Evolutionary conservation across 148 eudicot species (phyloP).

Genomic region (Agrostemma githago): DNA sequence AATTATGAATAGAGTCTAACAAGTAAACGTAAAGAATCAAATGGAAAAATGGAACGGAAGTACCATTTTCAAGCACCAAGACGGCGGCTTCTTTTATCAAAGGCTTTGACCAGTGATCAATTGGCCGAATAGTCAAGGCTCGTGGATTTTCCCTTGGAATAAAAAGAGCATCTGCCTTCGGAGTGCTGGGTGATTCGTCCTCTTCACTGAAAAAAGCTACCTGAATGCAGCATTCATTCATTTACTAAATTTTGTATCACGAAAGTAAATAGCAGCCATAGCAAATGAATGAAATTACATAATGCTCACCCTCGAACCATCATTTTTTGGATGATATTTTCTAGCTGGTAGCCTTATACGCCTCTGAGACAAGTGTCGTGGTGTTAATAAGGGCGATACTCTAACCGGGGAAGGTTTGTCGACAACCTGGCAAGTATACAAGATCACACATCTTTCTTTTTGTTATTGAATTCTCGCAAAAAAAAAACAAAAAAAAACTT

Average conservation of each 20-base stretch:
- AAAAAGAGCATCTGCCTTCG: slow-evolving; percentile 86
- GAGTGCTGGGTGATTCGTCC: slow-evolving; percentile 72
- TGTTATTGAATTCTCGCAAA: neutral
- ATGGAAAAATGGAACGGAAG: neutral
- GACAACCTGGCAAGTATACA: slow-evolving; percentile 51
- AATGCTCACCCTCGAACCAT: slow-evolving; percentile 61
- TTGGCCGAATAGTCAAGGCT: slow-evolving; percentile 73
- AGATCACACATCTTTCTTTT: neutral
- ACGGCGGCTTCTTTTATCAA: slow-evolving; percentile 35
- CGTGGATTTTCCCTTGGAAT: slow-evolving; percentile 93
- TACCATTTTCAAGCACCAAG: slow-evolving; percentile 59
- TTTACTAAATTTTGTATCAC: neutral
- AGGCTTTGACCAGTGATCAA: slow-evolving; percentile 67
- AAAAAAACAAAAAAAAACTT: neutral
- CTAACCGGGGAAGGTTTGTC: slow-evolving; percentile 84
- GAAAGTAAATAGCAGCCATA: neutral
- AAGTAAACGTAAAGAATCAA: too few species aligned
- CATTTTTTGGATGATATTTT: slow-evolving; percentile 77
- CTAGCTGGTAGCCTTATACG: slow-evolving; percentile 81
- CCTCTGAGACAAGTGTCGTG: slow-evolving; percentile 88
- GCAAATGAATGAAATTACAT: neutral
- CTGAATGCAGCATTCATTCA: slow-evolving; percentile 33
- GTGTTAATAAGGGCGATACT: slow-evolving; percentile 77
- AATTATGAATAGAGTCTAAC: too few species aligned
- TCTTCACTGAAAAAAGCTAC: slow-evolving; percentile 77